Conservation (phyloP, 306 rosid species). For the Lathyrus aphaca region DNA sequence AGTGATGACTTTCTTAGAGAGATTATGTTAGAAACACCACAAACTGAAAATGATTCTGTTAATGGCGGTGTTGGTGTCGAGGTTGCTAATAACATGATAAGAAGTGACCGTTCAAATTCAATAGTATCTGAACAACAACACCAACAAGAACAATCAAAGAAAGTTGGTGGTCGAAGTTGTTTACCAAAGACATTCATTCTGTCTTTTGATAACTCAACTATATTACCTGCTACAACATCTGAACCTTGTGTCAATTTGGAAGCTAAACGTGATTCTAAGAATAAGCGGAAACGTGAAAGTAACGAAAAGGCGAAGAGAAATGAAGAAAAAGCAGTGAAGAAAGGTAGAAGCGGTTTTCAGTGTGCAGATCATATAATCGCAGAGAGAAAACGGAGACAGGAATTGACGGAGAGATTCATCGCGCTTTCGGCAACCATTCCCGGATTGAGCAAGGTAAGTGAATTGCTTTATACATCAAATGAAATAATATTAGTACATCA, state of each 20-base stretch:
- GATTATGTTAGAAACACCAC: slow-evolving; percentile 24
- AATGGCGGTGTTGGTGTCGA: not conserved
- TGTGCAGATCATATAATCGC: slow-evolving; percentile 44
- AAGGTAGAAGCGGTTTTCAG: slow-evolving; percentile 27
- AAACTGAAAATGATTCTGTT: not conserved
- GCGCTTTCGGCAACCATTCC: slow-evolving; percentile 51
- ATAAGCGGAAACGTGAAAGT: not conserved
- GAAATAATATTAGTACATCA: too few species aligned
- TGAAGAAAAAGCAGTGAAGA: slow-evolving; percentile 1
- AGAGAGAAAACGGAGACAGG: slow-evolving; percentile 46
- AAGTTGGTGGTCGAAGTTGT: not conserved
- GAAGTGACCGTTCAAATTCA: slow-evolving; percentile 28
- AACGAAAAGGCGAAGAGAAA: not conserved
- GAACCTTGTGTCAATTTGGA: not conserved
- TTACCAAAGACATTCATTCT: slow-evolving; percentile 40
- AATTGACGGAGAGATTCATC: slow-evolving; percentile 43
- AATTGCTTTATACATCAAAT: too few species aligned
- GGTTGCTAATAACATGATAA: not conserved
- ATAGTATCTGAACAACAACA: not conserved
- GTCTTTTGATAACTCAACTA: slow-evolving; percentile 38
- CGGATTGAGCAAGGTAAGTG: slow-evolving; percentile 43
- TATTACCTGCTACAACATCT: slow-evolving; percentile 32
- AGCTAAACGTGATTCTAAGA: not conserved
- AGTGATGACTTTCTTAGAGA: slow-evolving; percentile 41
- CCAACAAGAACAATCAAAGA: not conserved